phyloP scores from a whole-genome alignment of 2,329 filamentous ascomycete species.

The Colletotrichum cordylinicola region DNA sequence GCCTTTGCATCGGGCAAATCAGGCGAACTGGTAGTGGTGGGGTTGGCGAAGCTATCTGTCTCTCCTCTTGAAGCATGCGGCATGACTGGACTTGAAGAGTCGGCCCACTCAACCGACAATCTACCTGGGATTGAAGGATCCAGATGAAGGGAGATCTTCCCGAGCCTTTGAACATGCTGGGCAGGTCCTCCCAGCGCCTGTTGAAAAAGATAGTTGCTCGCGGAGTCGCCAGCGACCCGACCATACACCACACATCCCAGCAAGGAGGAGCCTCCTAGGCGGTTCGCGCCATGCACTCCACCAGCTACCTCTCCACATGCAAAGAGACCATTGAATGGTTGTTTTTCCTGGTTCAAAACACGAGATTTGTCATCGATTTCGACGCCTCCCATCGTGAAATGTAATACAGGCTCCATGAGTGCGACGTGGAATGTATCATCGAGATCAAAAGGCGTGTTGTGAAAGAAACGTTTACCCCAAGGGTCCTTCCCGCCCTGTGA shows the following conservation, averaged over 20 bases:
- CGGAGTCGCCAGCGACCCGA: slow-evolving; percentile 93
- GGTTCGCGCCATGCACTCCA: slow-evolving; percentile 98
- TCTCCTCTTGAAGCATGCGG: slow-evolving; percentile 50
- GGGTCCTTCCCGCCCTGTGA: slow-evolving; percentile 98
- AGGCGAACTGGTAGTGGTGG: slow-evolving; percentile 35
- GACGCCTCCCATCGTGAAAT: slow-evolving; percentile 99
- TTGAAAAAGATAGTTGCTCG: slow-evolving; percentile 96
- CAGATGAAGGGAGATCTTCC: slow-evolving; percentile 97
- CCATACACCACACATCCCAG: slow-evolving; percentile 98
- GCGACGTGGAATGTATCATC: slow-evolving; percentile 96
- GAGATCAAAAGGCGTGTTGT: slow-evolving; percentile 90
- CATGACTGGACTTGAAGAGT: slow-evolving; percentile 45
- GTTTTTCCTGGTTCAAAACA: slow-evolving; percentile 86
- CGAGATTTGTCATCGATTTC: slow-evolving; percentile 99
- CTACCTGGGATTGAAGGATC: slow-evolving; percentile 90
- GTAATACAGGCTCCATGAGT: slow-evolving; percentile 97
- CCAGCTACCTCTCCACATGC: slow-evolving; percentile 97
- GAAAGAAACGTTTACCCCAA: slow-evolving; percentile 98
- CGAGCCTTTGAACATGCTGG: slow-evolving; percentile 80
- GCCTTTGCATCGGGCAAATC: slow-evolving; percentile 69
- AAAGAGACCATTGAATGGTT: slow-evolving; percentile 95
- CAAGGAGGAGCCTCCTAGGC: slow-evolving; percentile 94
- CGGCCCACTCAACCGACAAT: slow-evolving; percentile 90
- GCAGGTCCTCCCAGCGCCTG: slow-evolving; percentile 74
- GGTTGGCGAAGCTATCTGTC: slow-evolving; percentile 46